Conservation (phyloP, 441 rosid genomes). For the Arabidopsis lyrata region DNA sequence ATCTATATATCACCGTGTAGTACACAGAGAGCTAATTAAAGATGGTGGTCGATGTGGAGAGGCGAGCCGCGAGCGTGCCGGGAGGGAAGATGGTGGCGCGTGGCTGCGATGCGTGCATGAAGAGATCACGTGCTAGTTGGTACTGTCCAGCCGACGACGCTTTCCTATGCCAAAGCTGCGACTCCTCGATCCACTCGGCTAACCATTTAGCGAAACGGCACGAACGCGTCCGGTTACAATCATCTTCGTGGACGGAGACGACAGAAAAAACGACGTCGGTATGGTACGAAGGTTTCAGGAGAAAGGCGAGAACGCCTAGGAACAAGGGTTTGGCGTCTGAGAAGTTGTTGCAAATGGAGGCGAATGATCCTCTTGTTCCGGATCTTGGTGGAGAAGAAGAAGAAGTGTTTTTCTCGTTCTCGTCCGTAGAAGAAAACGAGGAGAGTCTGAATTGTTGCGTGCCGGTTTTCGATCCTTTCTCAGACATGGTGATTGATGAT, state of each 20-base stretch:
- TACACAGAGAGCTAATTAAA: neutral
- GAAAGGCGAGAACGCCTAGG: slow-evolving; percentile 73
- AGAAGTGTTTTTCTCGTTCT: slow-evolving; percentile 26
- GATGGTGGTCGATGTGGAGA: slow-evolving; percentile 46
- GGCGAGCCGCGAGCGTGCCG: slow-evolving; percentile 53
- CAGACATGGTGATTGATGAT: slow-evolving; percentile 38
- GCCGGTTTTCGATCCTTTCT: slow-evolving; percentile 62
- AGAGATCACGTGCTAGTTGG: slow-evolving; percentile 65
- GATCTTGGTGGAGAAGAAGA: slow-evolving; percentile 57
- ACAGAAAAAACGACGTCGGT: slow-evolving; percentile 39
- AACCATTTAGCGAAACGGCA: slow-evolving; percentile 71
- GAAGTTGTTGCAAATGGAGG: neutral
- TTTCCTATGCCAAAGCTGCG: slow-evolving; percentile 75
- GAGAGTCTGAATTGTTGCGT: slow-evolving; percentile 58
- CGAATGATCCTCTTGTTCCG: slow-evolving; percentile 56
- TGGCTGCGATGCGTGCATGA: slow-evolving; percentile 65
- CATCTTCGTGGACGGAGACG: slow-evolving; percentile 20
- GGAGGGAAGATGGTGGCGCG: slow-evolving; percentile 59
- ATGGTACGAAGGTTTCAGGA: slow-evolving; percentile 73
- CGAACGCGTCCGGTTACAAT: slow-evolving; percentile 61
- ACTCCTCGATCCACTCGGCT: slow-evolving; percentile 71
- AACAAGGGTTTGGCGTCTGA: neutral
- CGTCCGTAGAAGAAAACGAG: slow-evolving; percentile 48
- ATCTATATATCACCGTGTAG: neutral
- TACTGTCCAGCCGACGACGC: slow-evolving; percentile 75